Percentiles rank a stretch among this genome's conserved stretches.
Evolutionary conservation across 2,329 filamentous ascomycete species (phyloP).

Genomic region (Coniella lustricola): DNA sequence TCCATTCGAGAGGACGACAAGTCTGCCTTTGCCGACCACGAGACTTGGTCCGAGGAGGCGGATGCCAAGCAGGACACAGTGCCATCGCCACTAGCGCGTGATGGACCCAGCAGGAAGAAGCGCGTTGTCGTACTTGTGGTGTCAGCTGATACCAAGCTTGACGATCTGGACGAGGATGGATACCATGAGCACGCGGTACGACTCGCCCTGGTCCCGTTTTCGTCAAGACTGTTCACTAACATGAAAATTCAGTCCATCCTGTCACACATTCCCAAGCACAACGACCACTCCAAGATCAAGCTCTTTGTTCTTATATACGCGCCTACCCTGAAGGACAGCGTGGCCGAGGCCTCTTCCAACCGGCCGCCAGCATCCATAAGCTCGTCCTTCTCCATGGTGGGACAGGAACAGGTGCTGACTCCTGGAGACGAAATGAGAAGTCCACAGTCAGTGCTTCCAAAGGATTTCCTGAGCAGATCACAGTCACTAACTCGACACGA

Average conservation of each 20-base stretch:
- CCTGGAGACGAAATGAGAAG: constrained; percentile 58
- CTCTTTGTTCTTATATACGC: constrained; percentile 88
- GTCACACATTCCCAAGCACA: constrained; percentile 75
- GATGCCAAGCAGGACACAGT: constrained; percentile 53
- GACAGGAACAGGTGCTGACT: constrained; percentile 62
- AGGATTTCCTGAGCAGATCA: neutral
- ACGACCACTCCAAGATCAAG: constrained; percentile 65
- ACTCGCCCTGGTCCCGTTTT: neutral
- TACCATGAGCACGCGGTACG: constrained; percentile 77
- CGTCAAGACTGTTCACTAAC: constrained; percentile 1
- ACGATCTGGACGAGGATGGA: constrained; percentile 51
- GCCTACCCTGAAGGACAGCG: constrained; percentile 65
- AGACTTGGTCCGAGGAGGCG: constrained; percentile 87
- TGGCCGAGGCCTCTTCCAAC: constrained; percentile 47
- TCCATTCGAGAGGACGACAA: constrained; percentile 80
- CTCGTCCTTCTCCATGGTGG: constrained; percentile 87
- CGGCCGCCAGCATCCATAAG: constrained; percentile 57
- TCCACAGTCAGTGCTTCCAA: constrained; percentile 39
- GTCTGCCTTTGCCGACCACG: constrained; percentile 74
- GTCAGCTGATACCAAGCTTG: constrained; percentile 63
- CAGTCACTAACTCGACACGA: neutral
- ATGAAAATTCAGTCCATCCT: constrained; percentile 60
- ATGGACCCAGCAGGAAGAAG: constrained; percentile 40
- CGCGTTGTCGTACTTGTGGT: constrained; percentile 86
- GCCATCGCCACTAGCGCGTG: constrained; percentile 26